Base-by-base conservation (phyloP, 768 basidiomycete genomes). In the Mrakia frigida region DNA sequence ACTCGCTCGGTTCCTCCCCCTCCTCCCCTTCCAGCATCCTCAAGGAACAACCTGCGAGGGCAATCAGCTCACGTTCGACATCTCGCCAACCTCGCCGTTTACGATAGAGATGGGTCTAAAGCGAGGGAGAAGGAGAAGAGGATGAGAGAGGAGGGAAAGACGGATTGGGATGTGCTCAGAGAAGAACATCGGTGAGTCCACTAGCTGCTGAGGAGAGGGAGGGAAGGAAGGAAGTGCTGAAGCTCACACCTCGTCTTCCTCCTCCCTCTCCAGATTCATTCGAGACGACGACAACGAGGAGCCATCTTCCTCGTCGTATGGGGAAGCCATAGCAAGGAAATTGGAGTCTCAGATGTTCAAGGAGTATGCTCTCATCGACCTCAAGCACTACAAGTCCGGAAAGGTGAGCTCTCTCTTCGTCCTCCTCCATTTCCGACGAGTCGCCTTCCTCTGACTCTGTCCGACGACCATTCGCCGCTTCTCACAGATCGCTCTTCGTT, bases 301-400 rank as follows among this genome's bases (percentile, higher is more conserved):
- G 1, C 23, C 83, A 65, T 73, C 82, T 18, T 80, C 83, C 2
- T 81, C 83, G 10, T 85, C 88, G 0, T 98, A 94, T 92, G 89
- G 95, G 81, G 92, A 95, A 67, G 86, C 89, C 77, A 86, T 98
- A 37, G 95, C 96, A 0, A 86, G 87, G 78, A 95, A 94, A 80
- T 98, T 95, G 85, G 95, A 98, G 80, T 85, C 87, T 18, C 91
- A 85, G 79, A 88, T 98, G 4, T 97, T 93, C 82, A 91, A 93
- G 78, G 95, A 98, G 83, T 98, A 81, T 75, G 83, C 83, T 1
- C 77, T 84, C 78, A 81, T 83, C 81, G 93, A 98, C 84, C 85
- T 98, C 77, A 98, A 98, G 85, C 96, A 98, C 81, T 97, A 92
- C 86, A 97, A 94, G 85, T 89, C 91, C 0, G 92, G 93, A 23